Conservation (phyloP, 306 rosid genomes). For the Geum urbanum region DNA sequence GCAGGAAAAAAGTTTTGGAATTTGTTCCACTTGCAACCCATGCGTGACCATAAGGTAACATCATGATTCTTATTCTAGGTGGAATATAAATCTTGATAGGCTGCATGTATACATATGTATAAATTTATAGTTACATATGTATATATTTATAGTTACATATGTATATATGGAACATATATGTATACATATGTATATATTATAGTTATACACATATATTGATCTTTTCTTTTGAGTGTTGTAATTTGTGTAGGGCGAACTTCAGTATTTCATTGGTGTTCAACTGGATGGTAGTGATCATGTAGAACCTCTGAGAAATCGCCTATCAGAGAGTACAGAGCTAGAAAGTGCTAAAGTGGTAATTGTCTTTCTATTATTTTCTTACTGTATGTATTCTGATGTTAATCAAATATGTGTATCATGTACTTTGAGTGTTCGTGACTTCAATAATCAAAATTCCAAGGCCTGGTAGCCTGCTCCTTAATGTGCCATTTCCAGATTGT, state of each 20-base stretch:
- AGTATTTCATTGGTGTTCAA: constrained; percentile 95
- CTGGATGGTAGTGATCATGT: constrained; percentile 87
- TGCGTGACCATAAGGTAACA: constrained; percentile 85
- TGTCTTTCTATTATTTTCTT: constrained; percentile 10
- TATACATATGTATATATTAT: too few species aligned
- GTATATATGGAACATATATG: too few species aligned
- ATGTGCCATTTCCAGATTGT: not conserved
- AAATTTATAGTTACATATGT: too few species aligned
- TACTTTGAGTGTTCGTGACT: not conserved
- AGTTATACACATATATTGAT: too few species aligned
- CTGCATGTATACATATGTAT: not conserved
- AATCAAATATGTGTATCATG: not conserved
- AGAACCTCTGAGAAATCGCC: constrained; percentile 58
- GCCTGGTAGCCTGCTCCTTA: not conserved
- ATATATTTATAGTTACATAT: too few species aligned
- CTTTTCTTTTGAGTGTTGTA: constrained; percentile 11
- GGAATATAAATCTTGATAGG: constrained; percentile 10
- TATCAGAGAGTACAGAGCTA: constrained; percentile 58
- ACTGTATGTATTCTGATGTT: not conserved
- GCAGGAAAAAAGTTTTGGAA: constrained; percentile 93
- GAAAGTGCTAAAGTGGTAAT: constrained; percentile 67
- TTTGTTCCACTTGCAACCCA: constrained; percentile 93
- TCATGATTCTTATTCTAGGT: constrained; percentile 11
- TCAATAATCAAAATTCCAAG: not conserved
- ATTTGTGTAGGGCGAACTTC: constrained; percentile 78